Conservation (phyloP, 805 yeast species). For the Zygosaccharomyces bailii region DNA sequence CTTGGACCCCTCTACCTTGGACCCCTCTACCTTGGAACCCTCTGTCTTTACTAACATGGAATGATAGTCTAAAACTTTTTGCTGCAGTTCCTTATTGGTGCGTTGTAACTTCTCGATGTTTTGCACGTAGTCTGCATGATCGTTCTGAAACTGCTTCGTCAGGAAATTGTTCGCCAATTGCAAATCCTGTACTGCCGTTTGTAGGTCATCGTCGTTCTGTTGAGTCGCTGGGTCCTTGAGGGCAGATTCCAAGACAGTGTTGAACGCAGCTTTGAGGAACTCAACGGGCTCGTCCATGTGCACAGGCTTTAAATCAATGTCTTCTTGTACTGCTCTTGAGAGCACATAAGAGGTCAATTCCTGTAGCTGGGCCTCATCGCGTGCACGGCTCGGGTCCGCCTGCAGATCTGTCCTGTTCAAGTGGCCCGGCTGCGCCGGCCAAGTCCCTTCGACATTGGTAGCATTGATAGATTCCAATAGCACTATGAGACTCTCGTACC, state of each 20-base stretch:
- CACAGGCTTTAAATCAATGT: slow-evolving; percentile 28
- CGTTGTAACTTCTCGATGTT: slow-evolving; percentile 52
- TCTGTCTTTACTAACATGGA: slow-evolving; percentile 38
- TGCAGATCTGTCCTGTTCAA: slow-evolving; percentile 9
- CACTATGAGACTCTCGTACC: slow-evolving; percentile 22
- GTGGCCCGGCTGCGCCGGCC: slow-evolving; percentile 3
- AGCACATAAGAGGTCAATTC: slow-evolving; percentile 33
- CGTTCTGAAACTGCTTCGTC: slow-evolving; percentile 64
- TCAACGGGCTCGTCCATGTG: slow-evolving; percentile 25
- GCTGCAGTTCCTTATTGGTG: slow-evolving; percentile 50
- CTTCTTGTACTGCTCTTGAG: slow-evolving; percentile 30
- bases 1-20: too few relatives aligned
- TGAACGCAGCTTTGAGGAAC: slow-evolving; percentile 32
- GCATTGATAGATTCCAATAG: slow-evolving; percentile 23
- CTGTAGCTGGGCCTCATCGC: slow-evolving; percentile 18
- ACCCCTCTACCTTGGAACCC: too few relatives aligned
- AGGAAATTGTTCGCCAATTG: slow-evolving; percentile 69
- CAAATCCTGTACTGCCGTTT: slow-evolving; percentile 63
- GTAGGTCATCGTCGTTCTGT: slow-evolving; percentile 28
- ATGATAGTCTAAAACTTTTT: slow-evolving; percentile 43
- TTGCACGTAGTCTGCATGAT: slow-evolving; percentile 52
- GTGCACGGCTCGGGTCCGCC: background rate
- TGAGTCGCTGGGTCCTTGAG: background rate
- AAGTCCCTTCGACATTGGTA: slow-evolving; percentile 16
- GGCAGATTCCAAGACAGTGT: slow-evolving; percentile 19